Evolutionary conservation across 2,329 filamentous ascomycete species (phyloP).

Genomic region (Nemania bipapillata): DNA sequence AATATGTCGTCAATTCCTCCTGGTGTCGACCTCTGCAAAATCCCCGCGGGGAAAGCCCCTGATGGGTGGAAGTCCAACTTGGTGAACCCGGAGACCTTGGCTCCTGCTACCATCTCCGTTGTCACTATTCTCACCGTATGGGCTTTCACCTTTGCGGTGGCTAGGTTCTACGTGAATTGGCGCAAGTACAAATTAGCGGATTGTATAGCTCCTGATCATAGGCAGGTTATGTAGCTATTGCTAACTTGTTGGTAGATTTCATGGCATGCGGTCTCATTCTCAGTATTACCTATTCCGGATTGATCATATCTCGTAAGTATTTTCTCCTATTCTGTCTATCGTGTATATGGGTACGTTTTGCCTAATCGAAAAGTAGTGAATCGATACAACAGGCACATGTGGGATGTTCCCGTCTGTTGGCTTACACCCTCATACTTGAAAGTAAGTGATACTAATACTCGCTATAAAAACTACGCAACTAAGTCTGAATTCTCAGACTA

Average conservation of each 20-base stretch:
- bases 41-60: constrained; percentile 2
- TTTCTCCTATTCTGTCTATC: too few species aligned
- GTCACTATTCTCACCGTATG: background rate
- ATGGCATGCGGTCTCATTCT: background rate
- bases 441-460: too few species aligned
- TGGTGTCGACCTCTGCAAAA: constrained; percentile 14
- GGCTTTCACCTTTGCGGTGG: constrained; percentile 7
- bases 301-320: constrained; percentile 16
- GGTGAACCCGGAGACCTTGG: constrained; percentile 12
- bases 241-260: background rate
- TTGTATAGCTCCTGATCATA: constrained; percentile 14
- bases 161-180: constrained; percentile 21
- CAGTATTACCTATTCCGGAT: constrained; percentile 5
- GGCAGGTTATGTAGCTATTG: background rate
- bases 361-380: too few species aligned
- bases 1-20: too few species aligned
- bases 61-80: constrained; percentile 20
- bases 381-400: constrained; percentile 28
- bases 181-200: constrained; percentile 8
- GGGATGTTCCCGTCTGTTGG: constrained; percentile 36
- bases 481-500: too few species aligned
- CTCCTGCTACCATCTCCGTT: constrained; percentile 8
- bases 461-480: too few species aligned
- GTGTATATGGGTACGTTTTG: too few species aligned
- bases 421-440: constrained; percentile 12